Conservation (phyloP, 2,329 filamentous ascomycete genomes). For the Neobulgaria alba region DNA sequence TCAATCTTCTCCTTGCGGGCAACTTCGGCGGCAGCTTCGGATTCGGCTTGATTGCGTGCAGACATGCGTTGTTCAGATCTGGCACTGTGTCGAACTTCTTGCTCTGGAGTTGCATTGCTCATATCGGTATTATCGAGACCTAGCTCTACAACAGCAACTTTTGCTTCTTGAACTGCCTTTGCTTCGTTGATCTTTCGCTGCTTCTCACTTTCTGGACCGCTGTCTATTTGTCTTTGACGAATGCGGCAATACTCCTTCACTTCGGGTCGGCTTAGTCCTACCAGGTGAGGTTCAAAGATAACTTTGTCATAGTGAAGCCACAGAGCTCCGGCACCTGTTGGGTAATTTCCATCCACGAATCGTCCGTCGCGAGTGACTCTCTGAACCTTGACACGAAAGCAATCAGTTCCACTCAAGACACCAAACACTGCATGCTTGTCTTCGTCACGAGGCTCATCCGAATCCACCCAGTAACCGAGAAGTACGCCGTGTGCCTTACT, state of each 20-base stretch:
- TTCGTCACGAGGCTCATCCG: constrained; percentile 35
- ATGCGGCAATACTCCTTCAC: constrained; percentile 57
- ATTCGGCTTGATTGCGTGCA: constrained; percentile 20
- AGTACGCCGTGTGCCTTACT: constrained; percentile 29
- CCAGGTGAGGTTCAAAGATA: constrained; percentile 47
- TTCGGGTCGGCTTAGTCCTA: constrained; percentile 42
- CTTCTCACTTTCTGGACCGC: constrained; percentile 41
- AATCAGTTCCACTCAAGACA: constrained; percentile 53
- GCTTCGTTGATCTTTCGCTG: constrained; percentile 40
- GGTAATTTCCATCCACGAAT: constrained; percentile 50
- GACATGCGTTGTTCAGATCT: constrained; percentile 20
- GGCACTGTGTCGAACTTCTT: constrained; percentile 23
- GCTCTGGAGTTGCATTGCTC: constrained; percentile 12
- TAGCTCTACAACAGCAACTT: constrained; percentile 15
- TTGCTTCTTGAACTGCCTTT: constrained; percentile 20
- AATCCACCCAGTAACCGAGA: constrained; percentile 51
- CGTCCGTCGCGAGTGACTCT: constrained; percentile 52
- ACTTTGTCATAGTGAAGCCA: constrained; percentile 58
- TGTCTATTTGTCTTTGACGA: constrained; percentile 46
- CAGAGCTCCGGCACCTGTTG: constrained; percentile 47
- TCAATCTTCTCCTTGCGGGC: constrained; percentile 21
- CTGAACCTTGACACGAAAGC: constrained; percentile 56
- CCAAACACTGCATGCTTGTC: constrained; percentile 56
- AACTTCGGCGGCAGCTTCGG: constrained; percentile 15
- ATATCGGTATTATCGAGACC: constrained; percentile 8